A percentile compares a stretch with the other conserved stretches of the same genome.
These are phyloP conservation scores for Dillenia suffruticosa DNA, from an alignment of 164 flowering plant species.

Conservation along the genomic window DNA sequence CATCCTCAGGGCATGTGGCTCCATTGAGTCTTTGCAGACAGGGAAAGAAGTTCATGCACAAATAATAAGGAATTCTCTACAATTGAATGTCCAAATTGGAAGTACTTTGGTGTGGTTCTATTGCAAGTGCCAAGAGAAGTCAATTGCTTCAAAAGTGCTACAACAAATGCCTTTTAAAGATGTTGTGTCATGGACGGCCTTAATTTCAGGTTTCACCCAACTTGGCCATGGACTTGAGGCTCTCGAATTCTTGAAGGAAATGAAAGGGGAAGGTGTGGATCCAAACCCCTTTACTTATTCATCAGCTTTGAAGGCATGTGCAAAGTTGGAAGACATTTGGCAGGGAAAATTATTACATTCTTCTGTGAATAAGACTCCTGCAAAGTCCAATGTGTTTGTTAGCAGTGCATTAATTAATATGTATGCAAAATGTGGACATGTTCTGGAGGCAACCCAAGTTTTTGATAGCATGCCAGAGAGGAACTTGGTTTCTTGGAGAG, in stretches of 20 bases:
- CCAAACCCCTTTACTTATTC: constrained; percentile 84
- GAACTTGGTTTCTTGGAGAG: constrained; percentile 72
- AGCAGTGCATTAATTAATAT: constrained; percentile 74
- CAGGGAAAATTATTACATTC: constrained; percentile 73
- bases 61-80: constrained; percentile 43
- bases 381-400: constrained; percentile 63
- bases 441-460: constrained; percentile 64
- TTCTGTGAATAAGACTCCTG: constrained; percentile 48
- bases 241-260: constrained; percentile 52
- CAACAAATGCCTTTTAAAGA: constrained; percentile 64
- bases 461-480: constrained; percentile 73
- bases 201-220: constrained; percentile 65
- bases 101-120: constrained; percentile 87
- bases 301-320: constrained; percentile 83
- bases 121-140: constrained; percentile 54
- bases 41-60: constrained; percentile 88
- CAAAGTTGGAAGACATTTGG: constrained; percentile 44
- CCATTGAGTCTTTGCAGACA: constrained; percentile 29
- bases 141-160: constrained; percentile 48
- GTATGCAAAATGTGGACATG: constrained; percentile 84
- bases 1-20: constrained; percentile 75
- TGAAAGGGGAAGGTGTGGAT: constrained; percentile 76
- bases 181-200: constrained; percentile 86
- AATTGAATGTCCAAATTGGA: constrained; percentile 46
- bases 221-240: constrained; percentile 69